phyloP scores from a whole-genome alignment of 495 filamentous ascomycete species.

The Eremomyces bilateralis region DNA sequence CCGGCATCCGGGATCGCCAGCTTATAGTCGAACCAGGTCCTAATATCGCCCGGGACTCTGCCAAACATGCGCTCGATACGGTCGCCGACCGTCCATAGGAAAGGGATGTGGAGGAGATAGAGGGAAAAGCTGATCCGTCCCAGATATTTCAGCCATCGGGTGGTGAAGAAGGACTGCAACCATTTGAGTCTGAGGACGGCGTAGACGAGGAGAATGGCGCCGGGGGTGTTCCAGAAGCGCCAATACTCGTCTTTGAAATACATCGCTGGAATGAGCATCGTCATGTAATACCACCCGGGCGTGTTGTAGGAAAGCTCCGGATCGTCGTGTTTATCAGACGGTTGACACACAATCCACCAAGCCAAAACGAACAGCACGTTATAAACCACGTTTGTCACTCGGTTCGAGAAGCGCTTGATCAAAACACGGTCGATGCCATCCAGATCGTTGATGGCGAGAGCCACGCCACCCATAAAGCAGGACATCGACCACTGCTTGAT shows the following conservation, averaged over 20 bases:
- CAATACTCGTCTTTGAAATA: constrained; percentile 3
- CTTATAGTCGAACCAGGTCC: constrained; percentile 3
- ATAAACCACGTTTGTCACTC: neutral
- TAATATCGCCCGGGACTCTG: constrained; percentile 1
- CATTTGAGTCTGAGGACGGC: constrained; percentile 1
- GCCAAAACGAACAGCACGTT: constrained; percentile 3
- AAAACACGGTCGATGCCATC: neutral
- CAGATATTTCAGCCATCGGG: constrained; percentile 1
- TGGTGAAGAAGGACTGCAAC: constrained; percentile 1
- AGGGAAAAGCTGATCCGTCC: constrained; percentile 4
- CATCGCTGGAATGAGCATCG: constrained; percentile 1
- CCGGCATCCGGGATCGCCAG: constrained; percentile 1
- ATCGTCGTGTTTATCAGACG: constrained; percentile 2
- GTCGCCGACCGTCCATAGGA: constrained; percentile 1
- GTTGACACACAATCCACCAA: constrained; percentile 5
- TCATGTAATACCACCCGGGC: constrained; percentile 1
- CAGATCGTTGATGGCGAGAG: constrained; percentile 1
- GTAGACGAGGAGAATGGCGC: constrained; percentile 3
- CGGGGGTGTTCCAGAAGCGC: constrained; percentile 5
- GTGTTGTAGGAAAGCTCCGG: constrained; percentile 3
- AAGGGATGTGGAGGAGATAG: constrained; percentile 4
- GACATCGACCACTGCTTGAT: constrained; percentile 6
- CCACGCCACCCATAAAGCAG: constrained; percentile 4
- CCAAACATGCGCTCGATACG: constrained; percentile 1
- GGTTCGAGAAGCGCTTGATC: neutral